These are phyloP conservation scores for Sphaerostilbella broomeana DNA, from an alignment of 2,329 filamentous ascomycete genomes.

Conservation along the genomic window DNA sequence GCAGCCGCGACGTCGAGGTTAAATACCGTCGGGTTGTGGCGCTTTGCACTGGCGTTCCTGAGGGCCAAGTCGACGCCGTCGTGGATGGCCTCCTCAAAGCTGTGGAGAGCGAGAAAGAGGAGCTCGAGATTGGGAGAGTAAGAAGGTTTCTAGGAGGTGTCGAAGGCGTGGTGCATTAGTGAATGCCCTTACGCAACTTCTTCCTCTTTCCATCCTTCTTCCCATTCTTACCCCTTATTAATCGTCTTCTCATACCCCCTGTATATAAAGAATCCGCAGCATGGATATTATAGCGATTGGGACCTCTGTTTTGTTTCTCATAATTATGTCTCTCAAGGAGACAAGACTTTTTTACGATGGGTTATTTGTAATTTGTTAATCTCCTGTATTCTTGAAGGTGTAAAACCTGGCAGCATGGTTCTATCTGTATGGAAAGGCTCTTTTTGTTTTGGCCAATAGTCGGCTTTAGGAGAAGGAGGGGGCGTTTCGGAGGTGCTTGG, in stretches of 20 bases:
- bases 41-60: constrained; percentile 74
- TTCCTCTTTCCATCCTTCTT: not conserved
- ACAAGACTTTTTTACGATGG: too few relatives aligned
- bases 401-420: too few relatives aligned
- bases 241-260: not conserved
- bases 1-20: constrained; percentile 75
- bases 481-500: too few relatives aligned
- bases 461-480: too few relatives aligned
- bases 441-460: too few relatives aligned
- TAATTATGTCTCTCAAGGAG: too few relatives aligned
- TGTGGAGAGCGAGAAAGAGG: constrained; percentile 77
- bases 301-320: too few relatives aligned
- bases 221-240: not conserved
- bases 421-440: too few relatives aligned
- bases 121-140: constrained; percentile 69
- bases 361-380: not conserved
- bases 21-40: constrained; percentile 86
- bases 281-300: too few relatives aligned
- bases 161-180: constrained; percentile 51
- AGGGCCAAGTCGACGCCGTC: constrained; percentile 71
- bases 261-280: too few relatives aligned
- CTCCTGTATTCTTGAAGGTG: not conserved
- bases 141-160: constrained; percentile 74
- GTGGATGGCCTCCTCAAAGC: constrained; percentile 76
- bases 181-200: constrained; percentile 6